phyloP scores from a whole-genome alignment of 2,329 filamentous ascomycete species.

The Hirsutella rhossiliensis region DNA sequence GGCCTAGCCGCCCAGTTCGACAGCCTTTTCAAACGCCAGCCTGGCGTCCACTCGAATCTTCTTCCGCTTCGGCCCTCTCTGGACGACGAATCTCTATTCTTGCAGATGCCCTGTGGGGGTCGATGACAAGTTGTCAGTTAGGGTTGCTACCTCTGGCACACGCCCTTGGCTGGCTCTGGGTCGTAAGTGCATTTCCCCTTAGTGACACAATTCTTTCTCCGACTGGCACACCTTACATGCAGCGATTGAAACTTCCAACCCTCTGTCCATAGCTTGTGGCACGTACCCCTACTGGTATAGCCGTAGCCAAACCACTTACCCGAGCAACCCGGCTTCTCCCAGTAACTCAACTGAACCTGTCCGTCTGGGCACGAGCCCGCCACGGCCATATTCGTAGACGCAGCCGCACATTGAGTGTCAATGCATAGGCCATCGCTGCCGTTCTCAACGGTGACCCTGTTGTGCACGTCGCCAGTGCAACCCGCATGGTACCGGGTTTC shows the following conservation, averaged over 20 bases:
- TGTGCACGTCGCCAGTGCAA: background rate
- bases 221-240: background rate
- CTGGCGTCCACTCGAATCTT: constrained; percentile 44
- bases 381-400: background rate
- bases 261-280: background rate
- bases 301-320: no score
- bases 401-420: background rate
- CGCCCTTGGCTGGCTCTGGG: background rate
- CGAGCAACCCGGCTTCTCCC: no score
- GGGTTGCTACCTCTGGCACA: background rate
- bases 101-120: no score
- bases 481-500: background rate
- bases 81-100: no score
- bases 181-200: background rate
- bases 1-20: constrained; percentile 73
- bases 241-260: background rate
- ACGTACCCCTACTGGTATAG: background rate
- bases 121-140: no score
- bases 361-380: background rate
- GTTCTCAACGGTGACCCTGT: background rate
- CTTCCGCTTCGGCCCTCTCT: no score
- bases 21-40: constrained; percentile 72
- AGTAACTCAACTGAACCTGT: no score
- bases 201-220: background rate
- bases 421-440: background rate